A percentile compares a stretch with the other conserved stretches of the same genome.
phyloP scores from a whole-genome alignment of 805 yeast species.

The Kuraishia cidri region DNA sequence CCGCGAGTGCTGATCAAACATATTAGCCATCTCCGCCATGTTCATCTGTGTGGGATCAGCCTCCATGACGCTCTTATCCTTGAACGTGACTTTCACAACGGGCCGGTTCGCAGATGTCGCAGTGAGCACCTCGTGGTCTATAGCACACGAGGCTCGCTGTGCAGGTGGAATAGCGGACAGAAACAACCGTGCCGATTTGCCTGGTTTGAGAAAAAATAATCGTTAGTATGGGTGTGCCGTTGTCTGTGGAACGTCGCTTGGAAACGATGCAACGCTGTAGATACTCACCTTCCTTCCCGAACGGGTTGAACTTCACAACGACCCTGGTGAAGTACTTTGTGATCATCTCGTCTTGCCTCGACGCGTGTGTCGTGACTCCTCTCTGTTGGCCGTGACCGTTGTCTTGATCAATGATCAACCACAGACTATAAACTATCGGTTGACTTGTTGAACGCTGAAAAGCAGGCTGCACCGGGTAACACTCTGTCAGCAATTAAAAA shows the following conservation, averaged over 20 bases:
- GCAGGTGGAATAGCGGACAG: conserved; percentile 76
- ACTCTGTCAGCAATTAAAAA: too few species aligned
- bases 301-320: conserved; percentile 70
- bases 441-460: too few species aligned
- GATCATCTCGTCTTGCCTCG: conserved; percentile 73
- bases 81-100: conserved; percentile 64
- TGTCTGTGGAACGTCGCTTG: background rate
- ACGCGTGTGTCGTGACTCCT: too few species aligned
- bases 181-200: conserved; percentile 73
- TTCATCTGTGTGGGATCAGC: conserved; percentile 53
- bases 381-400: too few species aligned
- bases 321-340: conserved; percentile 83
- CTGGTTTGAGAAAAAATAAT: conserved; percentile 20
- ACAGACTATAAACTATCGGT: too few species aligned
- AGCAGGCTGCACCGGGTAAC: too few species aligned
- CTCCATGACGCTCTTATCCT: conserved; percentile 66
- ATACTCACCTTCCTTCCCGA: conserved; percentile 48
- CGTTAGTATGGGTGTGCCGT: conserved; percentile 5
- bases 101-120: conserved; percentile 40
- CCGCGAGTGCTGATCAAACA: conserved; percentile 78
- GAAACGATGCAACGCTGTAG: background rate
- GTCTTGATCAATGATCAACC: too few species aligned
- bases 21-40: conserved; percentile 53
- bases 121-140: conserved; percentile 57
- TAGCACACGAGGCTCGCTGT: conserved; percentile 47